Percentiles rank a stretch among this genome's conserved stretches.
phyloP scores from a whole-genome alignment of 2,329 filamentous ascomycete species.

The Fusarium goolgardi region DNA sequence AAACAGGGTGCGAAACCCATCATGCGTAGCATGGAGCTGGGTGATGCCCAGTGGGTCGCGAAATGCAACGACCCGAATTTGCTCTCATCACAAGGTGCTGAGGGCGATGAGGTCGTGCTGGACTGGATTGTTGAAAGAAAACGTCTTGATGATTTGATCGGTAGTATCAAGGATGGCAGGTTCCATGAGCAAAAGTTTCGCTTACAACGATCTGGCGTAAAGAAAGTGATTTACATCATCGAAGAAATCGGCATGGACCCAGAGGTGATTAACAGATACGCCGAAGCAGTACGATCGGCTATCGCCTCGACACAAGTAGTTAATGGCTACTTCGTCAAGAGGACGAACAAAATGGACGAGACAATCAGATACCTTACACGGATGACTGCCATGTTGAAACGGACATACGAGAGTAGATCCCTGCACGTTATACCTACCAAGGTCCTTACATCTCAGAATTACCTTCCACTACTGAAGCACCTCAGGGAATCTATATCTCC shows the following conservation, averaged over 20 bases:
- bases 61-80: conserved; percentile 71
- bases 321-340: conserved; percentile 82
- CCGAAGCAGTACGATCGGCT: conserved; percentile 76
- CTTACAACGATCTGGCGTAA: conserved; percentile 76
- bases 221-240: conserved; percentile 81
- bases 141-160: conserved; percentile 81
- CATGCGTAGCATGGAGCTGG: conserved; percentile 76
- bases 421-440: conserved; percentile 74
- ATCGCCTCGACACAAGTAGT: conserved; percentile 83
- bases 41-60: conserved; percentile 83
- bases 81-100: conserved; percentile 66
- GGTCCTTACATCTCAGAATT: conserved; percentile 72
- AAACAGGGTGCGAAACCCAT: conserved; percentile 74
- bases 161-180: conserved; percentile 83
- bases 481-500: conserved; percentile 63
- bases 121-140: conserved; percentile 88
- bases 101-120: conserved; percentile 77
- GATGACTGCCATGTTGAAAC: conserved; percentile 76
- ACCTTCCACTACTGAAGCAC: conserved; percentile 71
- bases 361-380: conserved; percentile 79
- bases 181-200: conserved; percentile 90
- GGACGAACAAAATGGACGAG: conserved; percentile 79
- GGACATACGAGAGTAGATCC: conserved; percentile 69
- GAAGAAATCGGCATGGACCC: conserved; percentile 75
- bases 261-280: conserved; percentile 65